Percentiles rank a stretch among this genome's conserved stretches.
These are phyloP conservation scores for Apocynum venetum DNA, from an alignment of 257 asterid genomes.

Conservation along the genomic window DNA sequence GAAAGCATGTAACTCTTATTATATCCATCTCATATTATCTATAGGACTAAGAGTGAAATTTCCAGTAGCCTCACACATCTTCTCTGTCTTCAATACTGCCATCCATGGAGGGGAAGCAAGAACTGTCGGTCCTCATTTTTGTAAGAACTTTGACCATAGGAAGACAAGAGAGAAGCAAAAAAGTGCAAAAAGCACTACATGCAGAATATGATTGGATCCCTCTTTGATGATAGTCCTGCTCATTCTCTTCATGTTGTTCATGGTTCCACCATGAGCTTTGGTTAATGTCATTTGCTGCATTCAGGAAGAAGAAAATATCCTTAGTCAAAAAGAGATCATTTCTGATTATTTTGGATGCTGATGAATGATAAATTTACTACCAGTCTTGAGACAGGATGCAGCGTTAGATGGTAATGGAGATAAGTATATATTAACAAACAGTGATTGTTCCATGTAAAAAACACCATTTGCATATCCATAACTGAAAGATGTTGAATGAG, in stretches of 20 bases:
- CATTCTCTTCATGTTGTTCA: constrained; percentile 86
- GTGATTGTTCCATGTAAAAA: too few species aligned
- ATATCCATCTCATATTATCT: background rate
- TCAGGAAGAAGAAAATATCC: background rate
- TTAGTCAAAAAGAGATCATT: too few species aligned
- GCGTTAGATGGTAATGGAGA: background rate
- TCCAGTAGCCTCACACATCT: background rate
- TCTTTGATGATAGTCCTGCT: constrained; percentile 73
- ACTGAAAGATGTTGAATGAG: background rate
- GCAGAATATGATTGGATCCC: constrained; percentile 89
- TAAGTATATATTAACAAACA: background rate
- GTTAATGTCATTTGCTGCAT: constrained; percentile 80
- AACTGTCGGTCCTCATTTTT: too few species aligned
- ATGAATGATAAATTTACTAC: background rate
- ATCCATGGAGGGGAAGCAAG: too few species aligned
- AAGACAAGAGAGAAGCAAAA: constrained; percentile 23
- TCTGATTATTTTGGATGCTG: background rate
- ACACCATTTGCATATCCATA: background rate
- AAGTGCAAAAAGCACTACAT: constrained; percentile 72
- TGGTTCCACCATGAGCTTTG: constrained; percentile 92
- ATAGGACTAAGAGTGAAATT: background rate
- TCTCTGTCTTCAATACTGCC: too few species aligned
- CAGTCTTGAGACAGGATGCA: background rate
- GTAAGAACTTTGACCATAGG: too few species aligned
- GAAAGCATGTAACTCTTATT: background rate